A percentile compares a stretch with the other conserved stretches of the same genome.
Evolutionary conservation across 73 alveolate genomes (phyloP).

Genomic region (Effrenium voratum): DNA sequence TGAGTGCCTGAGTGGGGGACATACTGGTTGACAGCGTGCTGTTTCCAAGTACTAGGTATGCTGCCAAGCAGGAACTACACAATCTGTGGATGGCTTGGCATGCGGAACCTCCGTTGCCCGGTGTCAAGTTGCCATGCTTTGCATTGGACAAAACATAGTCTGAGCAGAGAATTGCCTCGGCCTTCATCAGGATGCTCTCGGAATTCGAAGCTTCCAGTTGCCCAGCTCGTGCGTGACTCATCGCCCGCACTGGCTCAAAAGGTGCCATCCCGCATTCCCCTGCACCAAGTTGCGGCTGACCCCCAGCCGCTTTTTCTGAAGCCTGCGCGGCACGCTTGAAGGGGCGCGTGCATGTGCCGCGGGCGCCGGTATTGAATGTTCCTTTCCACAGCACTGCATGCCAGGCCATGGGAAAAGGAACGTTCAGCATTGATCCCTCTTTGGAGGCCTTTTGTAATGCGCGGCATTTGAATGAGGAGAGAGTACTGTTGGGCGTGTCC

Average conservation of each 20-base stretch:
- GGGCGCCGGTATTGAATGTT: background rate
- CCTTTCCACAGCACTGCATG: background rate
- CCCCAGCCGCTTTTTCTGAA: background rate
- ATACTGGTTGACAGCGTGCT: too few species aligned
- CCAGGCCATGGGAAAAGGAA: conserved; percentile 93
- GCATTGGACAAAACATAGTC: background rate
- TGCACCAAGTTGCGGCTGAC: background rate
- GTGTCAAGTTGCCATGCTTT: background rate
- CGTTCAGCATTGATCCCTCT: conserved; percentile 59
- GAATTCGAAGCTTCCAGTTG: background rate
- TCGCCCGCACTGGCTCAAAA: background rate
- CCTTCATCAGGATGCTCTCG: background rate
- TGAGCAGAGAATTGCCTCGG: background rate
- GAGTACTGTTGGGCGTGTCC: too few species aligned
- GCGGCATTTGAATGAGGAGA: background rate
- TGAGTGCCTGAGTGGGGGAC: too few species aligned
- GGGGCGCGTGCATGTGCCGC: background rate
- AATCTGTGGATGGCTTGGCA: too few species aligned
- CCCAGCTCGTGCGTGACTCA: background rate
- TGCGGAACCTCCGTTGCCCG: background rate
- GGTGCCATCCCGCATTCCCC: background rate
- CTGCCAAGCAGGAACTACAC: too few species aligned
- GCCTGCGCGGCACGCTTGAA: background rate
- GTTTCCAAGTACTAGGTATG: too few species aligned
- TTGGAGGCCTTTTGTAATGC: conserved; percentile 50